phyloP scores from a whole-genome alignment of 1,139 yeast species.

The Candida albicans region DNA sequence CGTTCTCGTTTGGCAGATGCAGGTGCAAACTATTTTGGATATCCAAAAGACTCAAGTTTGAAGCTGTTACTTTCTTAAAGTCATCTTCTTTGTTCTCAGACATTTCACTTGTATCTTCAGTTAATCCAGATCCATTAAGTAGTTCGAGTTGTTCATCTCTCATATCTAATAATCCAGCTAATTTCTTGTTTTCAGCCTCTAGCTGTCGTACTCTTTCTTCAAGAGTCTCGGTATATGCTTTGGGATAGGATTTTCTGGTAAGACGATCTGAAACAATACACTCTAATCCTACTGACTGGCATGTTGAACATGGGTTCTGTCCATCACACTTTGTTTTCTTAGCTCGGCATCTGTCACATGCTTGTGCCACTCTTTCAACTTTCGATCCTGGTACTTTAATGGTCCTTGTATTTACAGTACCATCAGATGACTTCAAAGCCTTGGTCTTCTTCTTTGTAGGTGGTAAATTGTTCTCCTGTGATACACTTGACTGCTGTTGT shows the following conservation, averaged over 20 bases:
- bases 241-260: slow-evolving; percentile 48
- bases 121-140: slow-evolving; percentile 17
- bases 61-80: slow-evolving; percentile 17
- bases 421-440: slow-evolving; percentile 14
- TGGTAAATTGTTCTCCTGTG: neutral
- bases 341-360: slow-evolving; percentile 84
- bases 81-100: slow-evolving; percentile 1
- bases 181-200: slow-evolving; percentile 44
- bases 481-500: neutral
- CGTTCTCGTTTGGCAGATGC: slow-evolving; percentile 41
- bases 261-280: slow-evolving; percentile 49
- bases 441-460: slow-evolving; percentile 15
- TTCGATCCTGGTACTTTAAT: slow-evolving; percentile 64
- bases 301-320: slow-evolving; percentile 51
- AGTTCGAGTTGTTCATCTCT: slow-evolving; percentile 58
- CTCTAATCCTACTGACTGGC: slow-evolving; percentile 44
- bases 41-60: slow-evolving; percentile 19
- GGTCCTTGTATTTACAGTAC: slow-evolving; percentile 42
- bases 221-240: slow-evolving; percentile 49
- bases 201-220: slow-evolving; percentile 48
- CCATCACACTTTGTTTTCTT: slow-evolving; percentile 78
- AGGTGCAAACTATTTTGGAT: slow-evolving; percentile 14
- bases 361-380: slow-evolving; percentile 69
- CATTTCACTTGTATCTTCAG: slow-evolving; percentile 5
- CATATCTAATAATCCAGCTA: slow-evolving; percentile 53